These are phyloP conservation scores for Tolypocladium tundrense DNA, from an alignment of 2,329 filamentous ascomycete species.

Conservation along the genomic window DNA sequence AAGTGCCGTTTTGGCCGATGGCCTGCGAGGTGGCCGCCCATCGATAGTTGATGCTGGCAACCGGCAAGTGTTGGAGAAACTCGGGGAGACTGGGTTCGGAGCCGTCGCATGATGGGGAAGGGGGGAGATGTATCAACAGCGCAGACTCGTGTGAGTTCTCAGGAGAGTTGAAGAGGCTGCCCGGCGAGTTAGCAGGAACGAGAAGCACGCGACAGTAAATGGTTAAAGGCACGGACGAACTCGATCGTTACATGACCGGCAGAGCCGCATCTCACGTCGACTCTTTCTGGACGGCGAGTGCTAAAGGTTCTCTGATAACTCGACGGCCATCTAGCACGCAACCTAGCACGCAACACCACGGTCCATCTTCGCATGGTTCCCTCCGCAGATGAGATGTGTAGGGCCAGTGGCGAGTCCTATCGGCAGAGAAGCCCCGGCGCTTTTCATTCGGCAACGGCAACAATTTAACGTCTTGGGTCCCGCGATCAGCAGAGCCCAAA, in stretches of 20 bases:
- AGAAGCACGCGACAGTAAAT: neutral
- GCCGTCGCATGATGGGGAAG: constrained; percentile 25
- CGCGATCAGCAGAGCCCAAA: neutral
- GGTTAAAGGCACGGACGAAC: constrained; percentile 23
- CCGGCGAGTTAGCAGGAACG: constrained; percentile 7
- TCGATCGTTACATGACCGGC: constrained; percentile 39
- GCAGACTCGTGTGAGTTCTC: constrained; percentile 27
- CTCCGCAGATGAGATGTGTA: neutral
- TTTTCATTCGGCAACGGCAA: neutral
- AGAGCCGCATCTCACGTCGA: constrained; percentile 37
- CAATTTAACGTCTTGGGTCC: neutral
- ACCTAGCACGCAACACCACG: neutral
- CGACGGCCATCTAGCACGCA: neutral
- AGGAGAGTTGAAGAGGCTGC: constrained; percentile 38
- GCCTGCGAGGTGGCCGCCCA: constrained; percentile 29
- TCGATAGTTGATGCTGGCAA: constrained; percentile 49
- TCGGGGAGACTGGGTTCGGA: constrained; percentile 22
- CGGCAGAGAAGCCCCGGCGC: neutral
- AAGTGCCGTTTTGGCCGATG: constrained; percentile 4
- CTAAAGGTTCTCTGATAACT: constrained; percentile 2
- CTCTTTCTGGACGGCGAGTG: constrained; percentile 20
- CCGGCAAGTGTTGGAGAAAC: constrained; percentile 32
- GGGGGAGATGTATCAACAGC: constrained; percentile 46
- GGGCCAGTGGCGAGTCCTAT: neutral
- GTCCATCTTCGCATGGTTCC: neutral